Evolutionary conservation across 2,329 filamentous ascomycete species (phyloP), one percentile per base, ranked within the genome.

Genomic region (Fusarium algeriense): DNA sequence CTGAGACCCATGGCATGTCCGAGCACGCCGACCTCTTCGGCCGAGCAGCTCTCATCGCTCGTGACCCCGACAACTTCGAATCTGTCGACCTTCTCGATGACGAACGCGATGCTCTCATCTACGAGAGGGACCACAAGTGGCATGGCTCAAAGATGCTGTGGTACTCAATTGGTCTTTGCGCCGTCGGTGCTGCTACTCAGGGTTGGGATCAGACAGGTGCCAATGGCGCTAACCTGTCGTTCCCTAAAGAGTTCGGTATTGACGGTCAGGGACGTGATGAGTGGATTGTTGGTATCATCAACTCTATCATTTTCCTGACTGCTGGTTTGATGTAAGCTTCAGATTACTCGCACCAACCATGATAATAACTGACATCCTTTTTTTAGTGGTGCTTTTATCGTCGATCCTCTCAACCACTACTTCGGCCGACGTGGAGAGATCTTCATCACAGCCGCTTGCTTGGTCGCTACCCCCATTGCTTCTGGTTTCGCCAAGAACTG

Each of bases 401-500:
- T 89, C 17, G 91, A 93, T 67, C 90, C 90, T 14, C 86, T 92
- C 62, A 86, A 84, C 73, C 75, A 81, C 70, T 78, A 75, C 61
- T 76, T 85, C 9, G 85, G 85, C 6, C 83, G 85, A 28, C 81
- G 85, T n/a, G 84, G 83, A 41, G 78, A 81, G 41, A 94, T 95
- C 67, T 95, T 94, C 79, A 82, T 93, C 46, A 90, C 92, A 14
- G 93, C 91, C 49, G 87, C 92, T 67, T 90, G 95, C 78, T 92
- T 91, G 77, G 82, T 93, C 45, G 82, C 90, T 69, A 82, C 89
- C 3, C 87, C 89, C 3, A 88, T 92, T 59, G 89, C 88, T n/a
- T 87, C 85, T 49, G 90, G 88, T 1, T 89, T 91, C 63, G 86
- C 87, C 26, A 87, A 91, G 64, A 89, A 85, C 10, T 93, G 91